phyloP scores from a whole-genome alignment of 129 eudicot species.

The Flaveria brownii region DNA sequence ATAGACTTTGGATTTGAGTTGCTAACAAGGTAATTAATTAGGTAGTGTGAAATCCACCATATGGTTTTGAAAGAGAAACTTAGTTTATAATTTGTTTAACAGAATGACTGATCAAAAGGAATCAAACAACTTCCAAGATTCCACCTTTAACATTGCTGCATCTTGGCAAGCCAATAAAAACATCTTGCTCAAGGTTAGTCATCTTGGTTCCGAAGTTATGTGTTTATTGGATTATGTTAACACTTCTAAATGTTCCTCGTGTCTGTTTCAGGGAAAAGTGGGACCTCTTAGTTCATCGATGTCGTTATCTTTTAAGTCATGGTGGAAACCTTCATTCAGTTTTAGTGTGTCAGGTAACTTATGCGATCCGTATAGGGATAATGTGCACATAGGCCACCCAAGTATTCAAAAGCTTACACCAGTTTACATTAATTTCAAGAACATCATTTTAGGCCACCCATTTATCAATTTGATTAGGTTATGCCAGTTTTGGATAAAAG shows the following conservation, averaged over 20 bases:
- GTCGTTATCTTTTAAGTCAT: slow-evolving; percentile 83
- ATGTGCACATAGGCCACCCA: not conserved
- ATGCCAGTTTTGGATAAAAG: not conserved
- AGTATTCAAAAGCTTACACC: not conserved
- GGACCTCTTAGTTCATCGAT: slow-evolving; percentile 83
- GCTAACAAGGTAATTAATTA: slow-evolving; percentile 58
- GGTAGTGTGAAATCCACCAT: not conserved
- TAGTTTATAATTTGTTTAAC: slow-evolving; percentile 12
- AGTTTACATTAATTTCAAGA: not conserved
- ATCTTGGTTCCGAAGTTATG: not conserved
- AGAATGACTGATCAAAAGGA: slow-evolving; percentile 58
- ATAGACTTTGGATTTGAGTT: slow-evolving; percentile 91
- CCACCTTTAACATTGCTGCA: slow-evolving; percentile 90
- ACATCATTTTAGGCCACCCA: not conserved
- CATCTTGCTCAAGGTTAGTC: slow-evolving; percentile 67
- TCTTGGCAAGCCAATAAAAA: slow-evolving; percentile 99
- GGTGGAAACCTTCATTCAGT: slow-evolving; percentile 98
- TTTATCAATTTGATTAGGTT: not conserved
- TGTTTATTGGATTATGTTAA: not conserved
- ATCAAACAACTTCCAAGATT: slow-evolving; percentile 52
- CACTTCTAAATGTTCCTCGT: not conserved
- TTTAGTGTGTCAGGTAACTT: slow-evolving; percentile 66
- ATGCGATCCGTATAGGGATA: not conserved
- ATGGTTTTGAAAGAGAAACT: slow-evolving; percentile 3
- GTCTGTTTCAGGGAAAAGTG: slow-evolving; percentile 63